phyloP scores from a whole-genome alignment of 305 asterid species.

The Rubia peregrina region DNA sequence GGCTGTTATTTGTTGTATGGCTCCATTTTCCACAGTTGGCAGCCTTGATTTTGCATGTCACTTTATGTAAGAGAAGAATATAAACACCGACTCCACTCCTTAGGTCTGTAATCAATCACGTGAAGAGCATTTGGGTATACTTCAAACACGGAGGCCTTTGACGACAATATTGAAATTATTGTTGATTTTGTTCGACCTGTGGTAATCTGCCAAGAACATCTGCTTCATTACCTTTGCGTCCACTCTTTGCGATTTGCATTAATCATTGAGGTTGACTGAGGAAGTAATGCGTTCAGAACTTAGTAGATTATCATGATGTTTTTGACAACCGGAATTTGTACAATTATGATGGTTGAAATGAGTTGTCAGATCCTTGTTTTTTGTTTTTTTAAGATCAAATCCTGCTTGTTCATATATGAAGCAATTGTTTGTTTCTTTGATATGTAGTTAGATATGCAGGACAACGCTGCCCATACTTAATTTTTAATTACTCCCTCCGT shows the following conservation, averaged over 20 bases:
- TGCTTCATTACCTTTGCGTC: no score
- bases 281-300: background rate
- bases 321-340: background rate
- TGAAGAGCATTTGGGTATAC: background rate
- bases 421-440: no score
- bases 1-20: background rate
- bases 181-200: background rate
- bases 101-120: no score
- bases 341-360: no score
- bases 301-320: background rate
- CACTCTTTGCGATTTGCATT: background rate
- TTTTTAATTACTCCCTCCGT: no score
- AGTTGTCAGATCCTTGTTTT: no score
- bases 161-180: no score
- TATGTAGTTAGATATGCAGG: no score
- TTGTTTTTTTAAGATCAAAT: no score
- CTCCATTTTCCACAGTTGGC: constrained; percentile 16
- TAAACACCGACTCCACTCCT: background rate
- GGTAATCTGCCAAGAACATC: background rate
- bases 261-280: background rate
- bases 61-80: background rate
- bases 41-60: constrained; percentile 1
- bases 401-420: background rate
- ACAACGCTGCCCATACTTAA: no score
- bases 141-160: background rate